A percentile compares a stretch with the other conserved stretches of the same genome.
phyloP scores from a whole-genome alignment of 83 land plant species.

The Picea abies region DNA sequence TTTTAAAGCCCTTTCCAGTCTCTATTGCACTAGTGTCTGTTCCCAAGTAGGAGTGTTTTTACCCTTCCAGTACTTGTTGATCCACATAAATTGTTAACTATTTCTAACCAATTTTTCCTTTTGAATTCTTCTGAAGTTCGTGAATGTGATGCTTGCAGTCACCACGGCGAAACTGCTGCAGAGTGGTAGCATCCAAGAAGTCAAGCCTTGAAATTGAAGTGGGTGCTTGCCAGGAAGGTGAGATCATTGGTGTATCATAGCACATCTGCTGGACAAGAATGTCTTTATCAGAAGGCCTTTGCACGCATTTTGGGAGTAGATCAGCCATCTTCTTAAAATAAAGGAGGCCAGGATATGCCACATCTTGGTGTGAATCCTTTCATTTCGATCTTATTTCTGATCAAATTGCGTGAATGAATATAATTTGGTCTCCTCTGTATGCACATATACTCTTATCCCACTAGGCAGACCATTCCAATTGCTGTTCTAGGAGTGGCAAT shows the following conservation, averaged over 20 bases:
- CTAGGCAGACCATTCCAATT: constrained; percentile 3
- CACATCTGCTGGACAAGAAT: not conserved
- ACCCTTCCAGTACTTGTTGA: not conserved
- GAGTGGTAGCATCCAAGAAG: constrained; percentile 30
- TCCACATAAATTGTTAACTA: not conserved
- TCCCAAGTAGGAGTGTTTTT: too few relatives aligned
- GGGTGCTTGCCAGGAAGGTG: constrained; percentile 36
- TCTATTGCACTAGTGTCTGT: too few relatives aligned
- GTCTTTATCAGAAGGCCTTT: not conserved
- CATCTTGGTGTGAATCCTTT: not conserved
- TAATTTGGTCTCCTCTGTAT: not conserved
- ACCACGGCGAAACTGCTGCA: constrained; percentile 61
- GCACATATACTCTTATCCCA: not conserved
- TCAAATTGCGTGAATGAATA: not conserved
- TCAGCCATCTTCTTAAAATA: not conserved
- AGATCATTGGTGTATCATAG: constrained; percentile 22
- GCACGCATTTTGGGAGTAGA: constrained; percentile 2
- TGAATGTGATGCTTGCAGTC: constrained; percentile 30
- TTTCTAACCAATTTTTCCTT: not conserved
- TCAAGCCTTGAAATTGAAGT: constrained; percentile 32
- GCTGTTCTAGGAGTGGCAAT: not conserved
- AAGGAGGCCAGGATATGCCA: not conserved
- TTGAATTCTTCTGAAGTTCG: too few relatives aligned
- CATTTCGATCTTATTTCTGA: not conserved
- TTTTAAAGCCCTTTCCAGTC: too few relatives aligned